Conservation (phyloP, 768 basidiomycete genomes). For the Lactarius indigo region DNA sequence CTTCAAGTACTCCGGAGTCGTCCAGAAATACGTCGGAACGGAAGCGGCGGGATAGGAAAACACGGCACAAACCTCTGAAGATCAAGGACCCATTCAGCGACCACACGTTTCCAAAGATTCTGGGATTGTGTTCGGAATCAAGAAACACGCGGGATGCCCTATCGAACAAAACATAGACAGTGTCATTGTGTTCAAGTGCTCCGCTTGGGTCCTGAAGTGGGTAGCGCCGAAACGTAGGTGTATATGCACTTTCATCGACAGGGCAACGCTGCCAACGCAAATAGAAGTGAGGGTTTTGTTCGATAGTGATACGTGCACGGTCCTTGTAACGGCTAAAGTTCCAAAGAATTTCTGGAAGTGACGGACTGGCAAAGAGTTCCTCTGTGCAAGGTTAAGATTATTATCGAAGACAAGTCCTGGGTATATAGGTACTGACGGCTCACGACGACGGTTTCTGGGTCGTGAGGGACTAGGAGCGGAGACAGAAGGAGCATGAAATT, state of each 20-base stretch:
- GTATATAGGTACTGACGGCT: neutral
- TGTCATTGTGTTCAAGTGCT: neutral
- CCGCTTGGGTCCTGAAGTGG: neutral
- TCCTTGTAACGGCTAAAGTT: neutral
- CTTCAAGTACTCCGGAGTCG: neutral
- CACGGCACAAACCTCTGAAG: neutral
- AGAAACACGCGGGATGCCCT: neutral
- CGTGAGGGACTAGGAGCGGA: neutral
- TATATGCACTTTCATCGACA: neutral
- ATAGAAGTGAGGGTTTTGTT: neutral
- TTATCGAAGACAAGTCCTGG: neutral
- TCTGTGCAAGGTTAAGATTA: neutral
- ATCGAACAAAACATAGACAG: neutral
- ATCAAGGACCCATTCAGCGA: neutral
- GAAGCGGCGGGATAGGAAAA: neutral
- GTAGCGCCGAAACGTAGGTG: neutral
- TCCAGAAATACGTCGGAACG: neutral
- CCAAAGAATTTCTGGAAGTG: neutral
- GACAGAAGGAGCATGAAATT: neutral
- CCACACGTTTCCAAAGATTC: neutral
- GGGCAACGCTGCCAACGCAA: neutral
- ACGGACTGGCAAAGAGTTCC: neutral
- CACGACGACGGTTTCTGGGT: neutral
- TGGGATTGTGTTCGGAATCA: neutral
- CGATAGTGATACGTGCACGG: neutral